Evolutionary conservation across 768 basidiomycete species (phyloP).

Genomic region (Mycena crocata): DNA sequence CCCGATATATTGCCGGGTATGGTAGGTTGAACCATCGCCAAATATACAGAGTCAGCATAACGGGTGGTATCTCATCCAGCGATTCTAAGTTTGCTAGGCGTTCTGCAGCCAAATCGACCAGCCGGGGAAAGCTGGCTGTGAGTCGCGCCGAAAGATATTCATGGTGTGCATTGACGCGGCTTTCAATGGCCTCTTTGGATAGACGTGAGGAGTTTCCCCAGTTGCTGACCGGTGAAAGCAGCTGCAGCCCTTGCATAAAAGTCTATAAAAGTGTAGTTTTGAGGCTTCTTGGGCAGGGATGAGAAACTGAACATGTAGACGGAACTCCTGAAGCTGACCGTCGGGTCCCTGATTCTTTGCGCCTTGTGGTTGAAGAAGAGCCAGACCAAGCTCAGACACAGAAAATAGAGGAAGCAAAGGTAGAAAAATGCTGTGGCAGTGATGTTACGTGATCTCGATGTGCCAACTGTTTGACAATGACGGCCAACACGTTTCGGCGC

Average conservation of each 20-base stretch:
- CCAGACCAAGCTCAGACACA: too few relatives aligned
- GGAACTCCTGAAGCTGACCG: too few relatives aligned
- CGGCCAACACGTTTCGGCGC: too few relatives aligned
- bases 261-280: too few relatives aligned
- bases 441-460: neutral
- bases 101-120: slow-evolving; percentile 16
- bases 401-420: neutral
- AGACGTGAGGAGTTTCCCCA: slow-evolving; percentile 1
- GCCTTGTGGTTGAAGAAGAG: too few relatives aligned
- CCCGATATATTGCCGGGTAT: slow-evolving; percentile 1
- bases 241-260: too few relatives aligned
- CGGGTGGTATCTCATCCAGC: slow-evolving; percentile 2
- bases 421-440: neutral
- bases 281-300: too few relatives aligned
- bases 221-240: neutral
- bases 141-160: neutral
- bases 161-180: neutral
- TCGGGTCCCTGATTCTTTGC: too few relatives aligned
- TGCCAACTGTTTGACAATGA: too few relatives aligned
- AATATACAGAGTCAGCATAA: neutral
- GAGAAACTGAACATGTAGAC: too few relatives aligned
- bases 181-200: slow-evolving; percentile 5
- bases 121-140: neutral
- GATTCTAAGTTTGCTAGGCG: neutral
- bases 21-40: slow-evolving; percentile 13